Evolutionary conservation across 208 protist species (phyloP).

Genomic region (Trichomonas vaginalis): DNA sequence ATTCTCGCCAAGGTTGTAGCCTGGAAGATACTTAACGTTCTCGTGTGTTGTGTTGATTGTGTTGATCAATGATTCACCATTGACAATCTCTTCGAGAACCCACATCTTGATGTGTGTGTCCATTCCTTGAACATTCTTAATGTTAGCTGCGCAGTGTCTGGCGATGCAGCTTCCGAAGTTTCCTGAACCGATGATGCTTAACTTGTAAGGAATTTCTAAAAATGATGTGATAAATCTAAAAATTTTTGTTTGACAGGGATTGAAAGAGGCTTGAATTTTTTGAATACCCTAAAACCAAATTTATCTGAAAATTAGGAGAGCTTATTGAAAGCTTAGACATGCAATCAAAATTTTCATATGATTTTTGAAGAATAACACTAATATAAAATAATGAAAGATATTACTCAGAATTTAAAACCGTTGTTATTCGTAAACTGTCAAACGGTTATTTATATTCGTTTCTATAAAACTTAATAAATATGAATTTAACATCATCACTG

Average conservation of each 20-base stretch:
- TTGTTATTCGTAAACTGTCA: no score
- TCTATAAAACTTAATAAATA: no score
- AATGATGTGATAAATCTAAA: neutral
- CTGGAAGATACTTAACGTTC: constrained; percentile 38
- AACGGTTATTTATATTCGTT: no score
- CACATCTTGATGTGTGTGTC: constrained; percentile 9
- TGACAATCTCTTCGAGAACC: constrained; percentile 31
- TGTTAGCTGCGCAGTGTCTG: neutral
- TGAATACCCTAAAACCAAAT: no score
- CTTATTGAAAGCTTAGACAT: no score
- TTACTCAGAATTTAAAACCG: no score
- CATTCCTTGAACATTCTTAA: neutral
- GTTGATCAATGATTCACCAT: constrained; percentile 32
- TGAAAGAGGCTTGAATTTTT: no score
- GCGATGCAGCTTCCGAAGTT: neutral
- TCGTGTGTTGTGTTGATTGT: constrained; percentile 34
- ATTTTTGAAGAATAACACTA: no score
- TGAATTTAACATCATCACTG: no score
- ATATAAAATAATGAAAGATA: no score
- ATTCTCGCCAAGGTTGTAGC: constrained; percentile 20
- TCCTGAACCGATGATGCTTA: neutral
- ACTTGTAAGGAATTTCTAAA: neutral
- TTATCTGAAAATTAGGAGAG: no score
- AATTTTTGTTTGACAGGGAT: neutral
- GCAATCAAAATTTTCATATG: no score